These are phyloP conservation scores for Mycena leptocephala DNA, from an alignment of 768 basidiomycete species.

Conservation along the genomic window DNA sequence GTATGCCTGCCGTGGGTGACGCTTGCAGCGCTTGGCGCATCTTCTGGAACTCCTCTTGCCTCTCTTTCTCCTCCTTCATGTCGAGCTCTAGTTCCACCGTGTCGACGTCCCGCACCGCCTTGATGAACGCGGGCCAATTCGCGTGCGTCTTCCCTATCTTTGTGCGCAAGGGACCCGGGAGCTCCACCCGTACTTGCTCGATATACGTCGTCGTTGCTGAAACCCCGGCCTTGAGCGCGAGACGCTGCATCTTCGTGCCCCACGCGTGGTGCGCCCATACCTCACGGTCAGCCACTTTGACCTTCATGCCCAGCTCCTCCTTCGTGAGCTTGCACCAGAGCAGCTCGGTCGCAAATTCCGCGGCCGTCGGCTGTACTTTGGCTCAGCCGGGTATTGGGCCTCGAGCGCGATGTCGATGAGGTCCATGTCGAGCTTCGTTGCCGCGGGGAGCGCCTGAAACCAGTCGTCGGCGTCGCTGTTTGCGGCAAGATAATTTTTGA, in stretches of 20 bases:
- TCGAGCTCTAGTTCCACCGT: slow-evolving; percentile 5
- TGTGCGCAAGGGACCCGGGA: slow-evolving; percentile 1
- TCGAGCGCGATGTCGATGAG: background rate
- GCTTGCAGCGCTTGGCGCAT: background rate
- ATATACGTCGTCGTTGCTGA: background rate
- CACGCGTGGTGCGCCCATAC: slow-evolving; percentile 13
- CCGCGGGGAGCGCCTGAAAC: background rate
- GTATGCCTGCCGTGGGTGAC: slow-evolving; percentile 7
- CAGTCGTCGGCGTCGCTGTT: slow-evolving; percentile 9
- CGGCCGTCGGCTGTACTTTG: background rate
- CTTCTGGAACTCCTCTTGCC: background rate
- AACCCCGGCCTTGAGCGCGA: background rate
- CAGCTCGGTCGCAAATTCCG: background rate
- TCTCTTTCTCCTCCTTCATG: slow-evolving; percentile 10
- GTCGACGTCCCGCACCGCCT: background rate
- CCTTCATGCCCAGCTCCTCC: slow-evolving; percentile 10
- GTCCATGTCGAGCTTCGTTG: slow-evolving; percentile 2
- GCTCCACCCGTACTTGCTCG: background rate
- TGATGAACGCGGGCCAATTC: background rate
- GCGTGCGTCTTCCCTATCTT: slow-evolving; percentile 3
- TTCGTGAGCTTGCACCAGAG: background rate
- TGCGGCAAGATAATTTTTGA: background rate
- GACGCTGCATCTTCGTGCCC: slow-evolving; percentile 1
- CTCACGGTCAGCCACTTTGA: background rate
- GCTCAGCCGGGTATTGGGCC: background rate